These are phyloP conservation scores for Vishniacozyma victoriae DNA, from an alignment of 768 basidiomycete species.

Conservation along the genomic window DNA sequence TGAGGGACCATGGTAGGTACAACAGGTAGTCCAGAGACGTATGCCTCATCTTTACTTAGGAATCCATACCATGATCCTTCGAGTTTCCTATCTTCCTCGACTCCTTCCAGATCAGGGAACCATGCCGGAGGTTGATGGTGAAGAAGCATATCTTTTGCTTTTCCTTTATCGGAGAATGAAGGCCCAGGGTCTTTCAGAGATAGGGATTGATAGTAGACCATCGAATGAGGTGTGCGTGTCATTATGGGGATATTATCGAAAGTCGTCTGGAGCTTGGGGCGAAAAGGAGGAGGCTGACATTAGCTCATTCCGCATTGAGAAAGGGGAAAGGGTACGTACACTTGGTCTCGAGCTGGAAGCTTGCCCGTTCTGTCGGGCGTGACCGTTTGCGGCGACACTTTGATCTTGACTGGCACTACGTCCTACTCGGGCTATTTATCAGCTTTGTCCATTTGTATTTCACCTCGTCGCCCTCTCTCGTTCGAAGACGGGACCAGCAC, in stretches of 20 bases:
- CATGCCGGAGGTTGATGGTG: slow-evolving; percentile 23
- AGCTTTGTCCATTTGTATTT: no score
- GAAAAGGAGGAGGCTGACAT: slow-evolving; percentile 16
- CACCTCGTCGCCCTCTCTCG: no score
- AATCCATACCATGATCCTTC: slow-evolving; percentile 36
- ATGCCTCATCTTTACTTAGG: slow-evolving; percentile 22
- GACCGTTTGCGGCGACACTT: no score
- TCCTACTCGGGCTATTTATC: no score
- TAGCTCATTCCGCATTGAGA: neutral
- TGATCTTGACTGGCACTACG: no score
- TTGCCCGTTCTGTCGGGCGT: no score
- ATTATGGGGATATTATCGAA: slow-evolving; percentile 30
- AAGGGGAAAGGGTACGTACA: no score
- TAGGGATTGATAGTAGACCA: slow-evolving; percentile 17
- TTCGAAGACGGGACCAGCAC: no score
- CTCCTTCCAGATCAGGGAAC: slow-evolving; percentile 22
- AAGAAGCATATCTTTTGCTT: slow-evolving; percentile 28
- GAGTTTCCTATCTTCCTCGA: slow-evolving; percentile 23
- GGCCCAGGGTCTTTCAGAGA: slow-evolving; percentile 25
- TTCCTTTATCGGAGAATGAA: slow-evolving; percentile 36
- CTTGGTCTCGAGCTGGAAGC: no score
- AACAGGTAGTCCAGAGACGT: slow-evolving; percentile 21
- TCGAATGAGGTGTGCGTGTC: slow-evolving; percentile 25
- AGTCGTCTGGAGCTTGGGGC: slow-evolving; percentile 27
- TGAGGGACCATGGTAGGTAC: slow-evolving; percentile 18